A percentile compares a stretch with the other conserved stretches of the same genome.
These are phyloP conservation scores for Hypomyces rosellus DNA, from an alignment of 2,329 filamentous ascomycete species.

Conservation along the genomic window DNA sequence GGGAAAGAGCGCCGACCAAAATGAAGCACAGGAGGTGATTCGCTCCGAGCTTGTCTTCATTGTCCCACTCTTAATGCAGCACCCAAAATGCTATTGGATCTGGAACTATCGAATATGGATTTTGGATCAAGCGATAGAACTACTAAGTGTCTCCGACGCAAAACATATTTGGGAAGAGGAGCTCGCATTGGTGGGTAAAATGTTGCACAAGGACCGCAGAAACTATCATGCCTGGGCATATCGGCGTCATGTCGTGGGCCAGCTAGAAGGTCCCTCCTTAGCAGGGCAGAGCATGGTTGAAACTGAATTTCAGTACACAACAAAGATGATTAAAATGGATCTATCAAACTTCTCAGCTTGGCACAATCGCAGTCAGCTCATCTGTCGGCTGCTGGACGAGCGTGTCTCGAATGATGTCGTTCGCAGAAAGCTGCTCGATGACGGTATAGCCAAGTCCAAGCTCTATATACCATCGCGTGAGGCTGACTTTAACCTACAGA, in stretches of 20 bases:
- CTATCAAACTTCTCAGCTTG: conserved; percentile 96
- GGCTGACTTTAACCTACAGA: conserved; percentile 42
- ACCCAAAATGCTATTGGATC: conserved; percentile 98
- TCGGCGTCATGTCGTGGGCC: conserved; percentile 68
- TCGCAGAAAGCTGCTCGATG: conserved; percentile 64
- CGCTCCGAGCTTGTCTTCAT: conserved; percentile 73
- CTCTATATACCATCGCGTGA: not conserved
- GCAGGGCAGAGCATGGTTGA: conserved; percentile 61
- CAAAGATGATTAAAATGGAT: conserved; percentile 75
- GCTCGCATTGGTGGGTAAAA: conserved; percentile 74
- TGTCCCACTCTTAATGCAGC: conserved; percentile 74
- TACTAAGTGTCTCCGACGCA: conserved; percentile 51
- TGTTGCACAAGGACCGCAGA: conserved; percentile 77
- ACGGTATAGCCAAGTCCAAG: conserved; percentile 41
- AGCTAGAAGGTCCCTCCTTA: conserved; percentile 57
- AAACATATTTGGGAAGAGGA: conserved; percentile 76
- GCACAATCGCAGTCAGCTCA: conserved; percentile 84
- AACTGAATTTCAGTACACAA: conserved; percentile 82
- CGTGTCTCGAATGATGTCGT: conserved; percentile 56
- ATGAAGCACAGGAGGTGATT: conserved; percentile 46
- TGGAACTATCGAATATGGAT: conserved; percentile 95
- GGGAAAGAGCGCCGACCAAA: conserved; percentile 14
- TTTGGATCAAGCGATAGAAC: conserved; percentile 61
- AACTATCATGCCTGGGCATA: conserved; percentile 99
- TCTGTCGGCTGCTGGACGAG: conserved; percentile 68